A percentile compares a stretch with the other conserved stretches of the same genome.
These are phyloP conservation scores for Tardiomyces blankii DNA, from an alignment of 1,139 yeast species.

Conservation along the genomic window DNA sequence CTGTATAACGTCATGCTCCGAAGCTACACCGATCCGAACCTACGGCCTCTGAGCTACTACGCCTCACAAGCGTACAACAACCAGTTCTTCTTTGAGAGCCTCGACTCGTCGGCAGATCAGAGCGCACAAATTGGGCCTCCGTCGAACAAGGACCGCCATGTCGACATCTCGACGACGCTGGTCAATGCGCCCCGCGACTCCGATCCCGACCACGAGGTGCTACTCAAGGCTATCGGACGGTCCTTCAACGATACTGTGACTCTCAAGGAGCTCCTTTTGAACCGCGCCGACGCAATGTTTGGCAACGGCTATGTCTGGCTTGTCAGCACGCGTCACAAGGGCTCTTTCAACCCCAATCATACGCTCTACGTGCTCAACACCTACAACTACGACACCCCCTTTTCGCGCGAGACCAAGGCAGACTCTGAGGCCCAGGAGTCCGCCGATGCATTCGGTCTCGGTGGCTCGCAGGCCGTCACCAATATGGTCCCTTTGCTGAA, in stretches of 20 bases:
- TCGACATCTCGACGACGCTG: slow-evolving; percentile 14
- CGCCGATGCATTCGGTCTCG: not conserved
- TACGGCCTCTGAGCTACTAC: slow-evolving; percentile 54
- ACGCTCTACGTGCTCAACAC: slow-evolving; percentile 53
- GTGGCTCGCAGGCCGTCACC: slow-evolving; percentile 11
- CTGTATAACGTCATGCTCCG: slow-evolving; percentile 32
- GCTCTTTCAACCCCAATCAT: slow-evolving; percentile 37
- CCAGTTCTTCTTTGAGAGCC: slow-evolving; percentile 75
- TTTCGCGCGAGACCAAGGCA: slow-evolving; percentile 24
- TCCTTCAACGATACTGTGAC: slow-evolving; percentile 35
- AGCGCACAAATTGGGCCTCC: slow-evolving; percentile 10
- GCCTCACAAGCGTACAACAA: slow-evolving; percentile 91
- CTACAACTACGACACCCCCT: slow-evolving; percentile 85
- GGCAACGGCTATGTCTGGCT: slow-evolving; percentile 90
- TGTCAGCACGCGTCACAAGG: slow-evolving; percentile 36
- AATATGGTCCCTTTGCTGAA: slow-evolving; percentile 65
- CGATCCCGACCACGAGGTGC: slow-evolving; percentile 1
- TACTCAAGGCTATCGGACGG: slow-evolving; percentile 16
- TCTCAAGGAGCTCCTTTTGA: slow-evolving; percentile 45
- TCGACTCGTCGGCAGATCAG: slow-evolving; percentile 25
- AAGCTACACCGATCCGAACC: slow-evolving; percentile 57
- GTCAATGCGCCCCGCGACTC: slow-evolving; percentile 12
- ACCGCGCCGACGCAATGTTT: slow-evolving; percentile 45
- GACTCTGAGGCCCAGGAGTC: slow-evolving; percentile 20
- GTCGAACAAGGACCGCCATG: slow-evolving; percentile 7